Evolutionary conservation across 2,329 filamentous ascomycete species (phyloP).

Genomic region (Aureobasidium musti): DNA sequence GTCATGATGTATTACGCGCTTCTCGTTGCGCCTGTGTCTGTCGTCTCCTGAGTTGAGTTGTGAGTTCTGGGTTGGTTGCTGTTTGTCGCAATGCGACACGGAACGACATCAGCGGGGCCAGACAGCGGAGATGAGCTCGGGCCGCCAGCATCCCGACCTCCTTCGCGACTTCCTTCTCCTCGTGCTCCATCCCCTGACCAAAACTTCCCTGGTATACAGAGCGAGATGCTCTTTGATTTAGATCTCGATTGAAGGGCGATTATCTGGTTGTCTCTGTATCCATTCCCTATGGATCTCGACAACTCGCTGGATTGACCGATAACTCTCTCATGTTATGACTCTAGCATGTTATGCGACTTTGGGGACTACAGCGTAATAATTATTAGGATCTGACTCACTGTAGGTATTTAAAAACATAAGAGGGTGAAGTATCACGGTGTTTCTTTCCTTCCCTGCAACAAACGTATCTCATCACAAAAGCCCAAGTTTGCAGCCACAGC

Average conservation of each 20-base stretch:
- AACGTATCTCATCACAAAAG: background rate
- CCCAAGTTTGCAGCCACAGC: background rate
- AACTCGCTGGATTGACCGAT: background rate
- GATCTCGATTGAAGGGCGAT: fast-evolving
- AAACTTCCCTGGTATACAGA: background rate
- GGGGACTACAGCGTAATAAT: no score
- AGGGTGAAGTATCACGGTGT: background rate
- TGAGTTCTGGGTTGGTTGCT: background rate
- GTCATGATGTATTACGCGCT: constrained; percentile 56
- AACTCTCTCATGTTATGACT: background rate
- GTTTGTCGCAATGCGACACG: constrained; percentile 10
- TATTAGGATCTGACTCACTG: background rate
- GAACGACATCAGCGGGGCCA: constrained; percentile 23
- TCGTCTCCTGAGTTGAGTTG: background rate
- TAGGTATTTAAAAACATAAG: background rate
- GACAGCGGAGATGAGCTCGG: constrained; percentile 24
- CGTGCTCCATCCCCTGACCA: background rate
- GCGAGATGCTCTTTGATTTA: background rate
- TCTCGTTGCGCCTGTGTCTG: background rate
- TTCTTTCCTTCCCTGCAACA: background rate
- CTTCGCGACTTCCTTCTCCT: background rate
- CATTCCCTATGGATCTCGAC: background rate
- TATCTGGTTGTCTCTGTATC: background rate
- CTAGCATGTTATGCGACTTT: background rate
- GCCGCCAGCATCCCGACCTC: background rate